Evolutionary conservation across 2,329 filamentous ascomycete species (phyloP).

Genomic region (Exophiala spinifera): DNA sequence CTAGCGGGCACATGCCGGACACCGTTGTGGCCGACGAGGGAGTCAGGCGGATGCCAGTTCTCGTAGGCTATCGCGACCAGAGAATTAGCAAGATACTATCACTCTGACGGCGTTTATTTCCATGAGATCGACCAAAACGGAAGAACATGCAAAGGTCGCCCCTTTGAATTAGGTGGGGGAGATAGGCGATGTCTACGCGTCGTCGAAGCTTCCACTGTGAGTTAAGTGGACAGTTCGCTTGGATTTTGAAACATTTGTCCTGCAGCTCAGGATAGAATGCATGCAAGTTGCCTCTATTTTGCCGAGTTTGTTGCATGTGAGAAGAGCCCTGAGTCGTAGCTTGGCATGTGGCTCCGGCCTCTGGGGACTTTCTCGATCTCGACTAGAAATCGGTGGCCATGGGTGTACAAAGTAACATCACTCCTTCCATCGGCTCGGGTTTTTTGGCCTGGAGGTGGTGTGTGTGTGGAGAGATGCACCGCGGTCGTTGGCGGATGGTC

Average conservation of each 20-base stretch:
- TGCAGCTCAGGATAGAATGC: constrained; percentile 9
- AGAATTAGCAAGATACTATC: too few relatives aligned
- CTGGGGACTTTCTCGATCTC: constrained; percentile 10
- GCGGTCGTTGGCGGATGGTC: neutral
- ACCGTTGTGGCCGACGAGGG: too few relatives aligned
- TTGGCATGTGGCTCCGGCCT: constrained; percentile 14
- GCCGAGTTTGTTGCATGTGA: constrained; percentile 18
- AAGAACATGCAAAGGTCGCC: constrained; percentile 3
- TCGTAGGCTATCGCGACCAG: too few relatives aligned
- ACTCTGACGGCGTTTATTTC: neutral
- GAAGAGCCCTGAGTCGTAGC: neutral
- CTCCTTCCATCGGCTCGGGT: neutral
- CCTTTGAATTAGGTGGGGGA: constrained; percentile 17
- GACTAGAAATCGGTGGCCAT: constrained; percentile 1
- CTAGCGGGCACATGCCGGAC: too few relatives aligned
- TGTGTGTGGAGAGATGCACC: neutral
- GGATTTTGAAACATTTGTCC: constrained; percentile 19
- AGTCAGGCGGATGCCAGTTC: too few relatives aligned
- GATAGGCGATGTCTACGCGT: constrained; percentile 9
- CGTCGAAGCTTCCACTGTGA: constrained; percentile 3
- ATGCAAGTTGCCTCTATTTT: constrained; percentile 11
- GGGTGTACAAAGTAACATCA: neutral
- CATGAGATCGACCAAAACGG: neutral
- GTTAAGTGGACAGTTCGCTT: neutral
- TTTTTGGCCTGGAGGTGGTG: neutral